Evolutionary conservation across 345 rosid species (phyloP).

Genomic region (Gossypium rotundifolium): DNA sequence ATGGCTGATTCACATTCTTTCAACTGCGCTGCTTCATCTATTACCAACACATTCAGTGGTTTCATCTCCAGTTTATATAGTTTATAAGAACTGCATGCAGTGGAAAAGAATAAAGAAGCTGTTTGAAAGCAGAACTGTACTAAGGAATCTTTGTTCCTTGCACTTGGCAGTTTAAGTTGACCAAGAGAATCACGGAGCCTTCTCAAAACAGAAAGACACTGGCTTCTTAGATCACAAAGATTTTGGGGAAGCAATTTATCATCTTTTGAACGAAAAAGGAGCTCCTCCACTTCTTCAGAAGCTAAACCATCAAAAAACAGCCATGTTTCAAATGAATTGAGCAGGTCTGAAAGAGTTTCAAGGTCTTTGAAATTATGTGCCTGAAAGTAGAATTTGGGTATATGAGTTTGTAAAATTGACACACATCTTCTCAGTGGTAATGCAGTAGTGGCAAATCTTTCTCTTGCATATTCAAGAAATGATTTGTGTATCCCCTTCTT

Average conservation of each 20-base stretch:
- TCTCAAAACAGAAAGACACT: slow-evolving; percentile 25
- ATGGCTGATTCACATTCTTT: slow-evolving; percentile 53
- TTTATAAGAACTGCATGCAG: slow-evolving; percentile 33
- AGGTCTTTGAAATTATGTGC: slow-evolving; percentile 14
- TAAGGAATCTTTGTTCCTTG: neutral
- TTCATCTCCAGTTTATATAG: slow-evolving; percentile 18
- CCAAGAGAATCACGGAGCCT: slow-evolving; percentile 9
- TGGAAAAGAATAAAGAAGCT: slow-evolving; percentile 37
- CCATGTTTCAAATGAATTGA: slow-evolving; percentile 18
- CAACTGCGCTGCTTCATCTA: slow-evolving; percentile 64
- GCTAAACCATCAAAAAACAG: slow-evolving; percentile 14
- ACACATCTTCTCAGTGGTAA: slow-evolving; percentile 21
- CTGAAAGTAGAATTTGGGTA: slow-evolving; percentile 18
- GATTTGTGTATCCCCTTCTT: slow-evolving; percentile 7
- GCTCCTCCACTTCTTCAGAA: slow-evolving; percentile 21
- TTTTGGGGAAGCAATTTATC: neutral
- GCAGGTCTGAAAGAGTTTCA: slow-evolving; percentile 12
- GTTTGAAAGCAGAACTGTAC: slow-evolving; percentile 28
- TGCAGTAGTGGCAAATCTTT: neutral
- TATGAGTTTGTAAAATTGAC: slow-evolving; percentile 23
- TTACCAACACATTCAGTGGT: slow-evolving; percentile 37
- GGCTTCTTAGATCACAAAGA: slow-evolving; percentile 7
- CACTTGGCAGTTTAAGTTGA: slow-evolving; percentile 23
- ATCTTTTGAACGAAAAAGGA: slow-evolving; percentile 14
- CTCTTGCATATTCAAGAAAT: slow-evolving; percentile 26